Base-by-base conservation (phyloP, 345 rosid genomes). In the Abelmoschus esculentus region DNA sequence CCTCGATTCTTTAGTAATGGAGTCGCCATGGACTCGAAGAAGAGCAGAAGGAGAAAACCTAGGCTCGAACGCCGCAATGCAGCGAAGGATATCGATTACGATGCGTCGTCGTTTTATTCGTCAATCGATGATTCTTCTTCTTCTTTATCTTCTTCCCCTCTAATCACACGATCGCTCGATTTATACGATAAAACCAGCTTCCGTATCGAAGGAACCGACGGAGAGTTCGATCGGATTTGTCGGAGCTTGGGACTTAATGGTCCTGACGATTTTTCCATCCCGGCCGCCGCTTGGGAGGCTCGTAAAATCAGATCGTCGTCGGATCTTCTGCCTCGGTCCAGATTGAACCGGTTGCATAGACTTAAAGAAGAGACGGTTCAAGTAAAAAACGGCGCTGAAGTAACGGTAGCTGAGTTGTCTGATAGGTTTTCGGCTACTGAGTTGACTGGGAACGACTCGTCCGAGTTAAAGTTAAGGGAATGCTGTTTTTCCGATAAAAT, bases 251-350 rank as follows among this genome's bases (percentile, higher is more conserved):
- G 93, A 3, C 67, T 93, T n/a, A 66, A 81, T 6, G 89, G 97
- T 2, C 88, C 90, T 40, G 98, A 89, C 0, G 98, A 90, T 76
- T 89, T 89, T 56, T 79, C 81, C 3, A 93, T 93, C 15, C 89
- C 98, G 31, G 14, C 69, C 60, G 89, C 80, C 31, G 89, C 78
- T n/a, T 93, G 98, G 98, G 89, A 83, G 76, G 88, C 88, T 4
- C 80, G 79, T 66, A 86, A 83, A 83, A 70, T 71, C 42, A 86
- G 90, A 55, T 87, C 93, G 0, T 42, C 88, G 1, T 87, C 97
- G 6, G 95, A 90, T 77, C 31, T 86, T 71, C 29, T 80, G 32
- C 84, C 84, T 31, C 79, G 79, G 73, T 74, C 84, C 8, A 82
- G 78, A 54, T 79, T 86, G 67, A 66, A 76, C 62, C 80, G 75